Evolutionary conservation across 1,139 yeast genomes (phyloP), one percentile per base, ranked within the genome.

Genomic region (Yamadazyma sp.): DNA sequence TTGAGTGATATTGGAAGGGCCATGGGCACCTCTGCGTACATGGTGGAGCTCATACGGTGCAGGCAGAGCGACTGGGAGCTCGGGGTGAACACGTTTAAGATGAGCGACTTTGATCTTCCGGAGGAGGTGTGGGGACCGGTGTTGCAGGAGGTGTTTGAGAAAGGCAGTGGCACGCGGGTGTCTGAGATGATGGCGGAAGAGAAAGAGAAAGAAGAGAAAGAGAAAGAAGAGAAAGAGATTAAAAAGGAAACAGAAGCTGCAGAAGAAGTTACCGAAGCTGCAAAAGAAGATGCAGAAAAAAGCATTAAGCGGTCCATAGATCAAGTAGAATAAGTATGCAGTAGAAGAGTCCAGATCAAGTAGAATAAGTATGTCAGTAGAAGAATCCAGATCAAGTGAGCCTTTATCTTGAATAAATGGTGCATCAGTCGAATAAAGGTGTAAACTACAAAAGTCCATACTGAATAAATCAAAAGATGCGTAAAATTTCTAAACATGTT

Each of bases 1-100:
- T 73, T 92, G 34, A 88, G 95, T 60, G 98, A 94, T 54, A 73
- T 87, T 35, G 97, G 96, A 1, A 76, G 86, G 44, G 84, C 92
- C 0, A 64, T 90, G 56, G 83, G 83, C 13, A 79, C 90, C 0
- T 80, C 89, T 13, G 89, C 96, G 0, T 90, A 88, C 54, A 90
- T 94, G 96, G 96, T 86, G 8, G 82, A 81, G 47, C 74, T 94
- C 40, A 76, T 80, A 6, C 76, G 99, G 52, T 57, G 66, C 8
- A 72, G 77, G 39, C 98, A 92, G 59, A 88, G 89, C 2, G 84
- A 85, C 32, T 92, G 96, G 96, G 78, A 76, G 30, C 61, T 90
- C 38, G 81, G 76, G 1, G 76, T 77, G 46, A 85, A 85, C 53
- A 90, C 82, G 2, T 83, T 92, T 56, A 74, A 72, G 24, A 44